Conservation (phyloP, 2,329 filamentous ascomycete genomes). For the Pleoardoris graminearum region DNA sequence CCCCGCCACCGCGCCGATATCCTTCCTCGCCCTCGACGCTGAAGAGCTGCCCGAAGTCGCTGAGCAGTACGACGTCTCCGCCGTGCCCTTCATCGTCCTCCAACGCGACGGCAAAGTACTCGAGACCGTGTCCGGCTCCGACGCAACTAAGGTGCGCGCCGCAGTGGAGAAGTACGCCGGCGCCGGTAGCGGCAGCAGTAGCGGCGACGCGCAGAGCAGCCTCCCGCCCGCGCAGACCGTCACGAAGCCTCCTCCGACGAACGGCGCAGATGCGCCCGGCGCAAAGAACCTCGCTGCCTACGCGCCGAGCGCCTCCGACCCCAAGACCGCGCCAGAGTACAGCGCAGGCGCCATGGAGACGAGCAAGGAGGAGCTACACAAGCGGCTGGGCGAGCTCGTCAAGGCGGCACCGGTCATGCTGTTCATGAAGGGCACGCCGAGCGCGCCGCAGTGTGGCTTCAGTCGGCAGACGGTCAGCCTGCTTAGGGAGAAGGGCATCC, state of each 20-base stretch:
- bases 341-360: conserved; percentile 48
- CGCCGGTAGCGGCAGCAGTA: conserved; percentile 51
- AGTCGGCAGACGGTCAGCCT: conserved; percentile 86
- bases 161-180: conserved; percentile 83
- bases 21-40: conserved; percentile 89
- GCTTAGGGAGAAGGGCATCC: conserved; percentile 83
- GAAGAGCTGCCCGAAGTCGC: conserved; percentile 92
- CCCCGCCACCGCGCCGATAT: conserved; percentile 69
- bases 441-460: conserved; percentile 87
- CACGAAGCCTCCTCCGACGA: conserved; percentile 49
- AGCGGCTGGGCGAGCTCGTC: conserved; percentile 79
- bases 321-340: conserved; percentile 53
- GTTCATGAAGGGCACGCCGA: conserved; percentile 97
- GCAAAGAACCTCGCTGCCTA: conserved; percentile 51
- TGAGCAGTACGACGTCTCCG: conserved; percentile 90
- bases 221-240: conserved; percentile 49
- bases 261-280: conserved; percentile 37
- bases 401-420: conserved; percentile 97
- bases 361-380: conserved; percentile 80
- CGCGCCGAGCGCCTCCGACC: conserved; percentile 48
- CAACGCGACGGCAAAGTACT: conserved; percentile 74
- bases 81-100: conserved; percentile 89
- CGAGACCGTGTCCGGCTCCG: conserved; percentile 87
- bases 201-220: conserved; percentile 42
- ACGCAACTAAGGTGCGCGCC: conserved; percentile 79